Percentiles rank a stretch among this genome's conserved stretches.
phyloP scores from a whole-genome alignment of 495 filamentous ascomycete species.

The Glarea lozoyensis region DNA sequence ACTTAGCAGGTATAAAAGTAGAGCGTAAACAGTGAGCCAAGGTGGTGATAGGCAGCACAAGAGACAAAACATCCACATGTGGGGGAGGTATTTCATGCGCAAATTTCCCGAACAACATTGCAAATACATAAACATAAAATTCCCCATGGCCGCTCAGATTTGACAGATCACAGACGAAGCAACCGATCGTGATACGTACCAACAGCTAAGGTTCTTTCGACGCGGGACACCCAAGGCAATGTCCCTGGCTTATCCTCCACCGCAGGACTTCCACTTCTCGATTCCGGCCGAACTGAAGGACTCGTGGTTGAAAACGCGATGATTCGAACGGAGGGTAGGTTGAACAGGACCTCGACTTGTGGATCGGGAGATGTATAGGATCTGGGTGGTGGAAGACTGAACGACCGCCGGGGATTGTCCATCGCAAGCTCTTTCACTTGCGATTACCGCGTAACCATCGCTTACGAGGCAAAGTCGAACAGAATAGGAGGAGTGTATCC shows the following conservation, averaged over 20 bases:
- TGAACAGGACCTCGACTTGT: constrained; percentile 59
- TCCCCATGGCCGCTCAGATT: no score
- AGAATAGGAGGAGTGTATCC: no score
- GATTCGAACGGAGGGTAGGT: constrained; percentile 56
- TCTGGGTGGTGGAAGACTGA: constrained; percentile 31
- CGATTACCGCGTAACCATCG: constrained; percentile 13
- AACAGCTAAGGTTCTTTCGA: constrained; percentile 75
- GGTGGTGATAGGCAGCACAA: neutral
- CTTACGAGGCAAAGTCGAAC: neutral
- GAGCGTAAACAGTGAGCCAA: neutral
- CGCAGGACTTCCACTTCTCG: constrained; percentile 20
- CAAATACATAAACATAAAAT: no score
- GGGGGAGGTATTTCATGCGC: no score
- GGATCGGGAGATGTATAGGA: constrained; percentile 27
- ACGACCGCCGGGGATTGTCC: constrained; percentile 38
- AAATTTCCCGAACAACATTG: neutral
- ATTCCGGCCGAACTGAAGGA: constrained; percentile 32
- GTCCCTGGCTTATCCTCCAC: constrained; percentile 39
- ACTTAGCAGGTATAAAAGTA: neutral
- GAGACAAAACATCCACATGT: neutral
- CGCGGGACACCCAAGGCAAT: constrained; percentile 62
- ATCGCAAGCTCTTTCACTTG: constrained; percentile 5
- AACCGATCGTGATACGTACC: constrained; percentile 34
- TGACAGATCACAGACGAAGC: no score
- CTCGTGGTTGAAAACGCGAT: constrained; percentile 51